phyloP scores from a whole-genome alignment of 2,329 filamentous ascomycete genomes.

The Chrysoporthe cubensis region DNA sequence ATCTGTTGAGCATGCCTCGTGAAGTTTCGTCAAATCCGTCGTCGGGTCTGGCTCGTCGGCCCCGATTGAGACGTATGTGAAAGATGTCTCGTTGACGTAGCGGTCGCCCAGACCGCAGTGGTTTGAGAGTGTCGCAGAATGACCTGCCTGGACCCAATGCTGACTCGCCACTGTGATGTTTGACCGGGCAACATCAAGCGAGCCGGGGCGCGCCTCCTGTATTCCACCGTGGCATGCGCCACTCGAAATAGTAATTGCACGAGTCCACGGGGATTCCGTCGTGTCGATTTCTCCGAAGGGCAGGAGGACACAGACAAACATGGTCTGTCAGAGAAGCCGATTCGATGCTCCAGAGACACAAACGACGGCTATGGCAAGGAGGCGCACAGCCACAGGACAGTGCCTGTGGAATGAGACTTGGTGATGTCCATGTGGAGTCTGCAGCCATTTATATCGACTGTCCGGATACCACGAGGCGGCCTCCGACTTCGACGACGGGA shows the following conservation, averaged over 20 bases:
- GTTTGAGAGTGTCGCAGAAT: slow-evolving; percentile 27
- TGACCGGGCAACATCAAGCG: slow-evolving; percentile 15
- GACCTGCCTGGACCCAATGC: not conserved
- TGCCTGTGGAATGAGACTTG: slow-evolving; percentile 5
- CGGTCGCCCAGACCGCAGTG: slow-evolving; percentile 15
- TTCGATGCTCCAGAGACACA: not conserved
- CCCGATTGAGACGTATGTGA: not conserved
- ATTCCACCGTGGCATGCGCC: not conserved
- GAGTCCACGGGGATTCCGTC: not conserved
- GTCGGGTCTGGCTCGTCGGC: not conserved
- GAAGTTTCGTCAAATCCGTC: not conserved
- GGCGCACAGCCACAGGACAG: slow-evolving; percentile 8
- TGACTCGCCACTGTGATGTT: slow-evolving; percentile 26
- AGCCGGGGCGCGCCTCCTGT: slow-evolving; percentile 4
- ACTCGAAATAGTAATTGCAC: not conserved
- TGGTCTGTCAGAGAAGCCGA: slow-evolving; percentile 3
- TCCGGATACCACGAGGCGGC: slow-evolving; percentile 13
- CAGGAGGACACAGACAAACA: not conserved
- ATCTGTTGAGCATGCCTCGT: not conserved
- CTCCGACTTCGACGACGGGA: not conserved
- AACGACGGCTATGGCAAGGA: not conserved
- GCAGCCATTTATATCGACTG: slow-evolving; percentile 25
- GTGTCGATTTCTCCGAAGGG: not conserved
- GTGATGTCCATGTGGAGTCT: slow-evolving; percentile 22
- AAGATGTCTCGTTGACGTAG: slow-evolving; percentile 3